phyloP scores from a whole-genome alignment of 2,329 filamentous ascomycete species.

The Cytospora leucostoma region DNA sequence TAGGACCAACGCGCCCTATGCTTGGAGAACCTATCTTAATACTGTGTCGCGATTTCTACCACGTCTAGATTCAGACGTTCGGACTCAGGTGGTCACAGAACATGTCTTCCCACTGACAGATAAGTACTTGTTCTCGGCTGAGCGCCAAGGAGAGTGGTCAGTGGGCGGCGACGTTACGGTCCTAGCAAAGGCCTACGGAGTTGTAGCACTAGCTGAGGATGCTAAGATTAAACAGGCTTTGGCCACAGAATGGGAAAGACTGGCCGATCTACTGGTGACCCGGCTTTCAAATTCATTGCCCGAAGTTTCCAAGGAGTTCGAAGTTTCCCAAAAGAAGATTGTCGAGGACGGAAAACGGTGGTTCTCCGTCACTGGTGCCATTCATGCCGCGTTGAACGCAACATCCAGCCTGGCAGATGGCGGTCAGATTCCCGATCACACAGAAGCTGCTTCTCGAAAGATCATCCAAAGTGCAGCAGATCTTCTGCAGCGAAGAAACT shows the following conservation, averaged over 20 bases:
- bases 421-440: constrained; percentile 34
- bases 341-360: constrained; percentile 68
- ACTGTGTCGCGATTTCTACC: constrained; percentile 57
- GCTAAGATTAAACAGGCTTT: constrained; percentile 51
- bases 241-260: constrained; percentile 59
- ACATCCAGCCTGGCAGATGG: constrained; percentile 24
- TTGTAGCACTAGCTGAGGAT: constrained; percentile 45
- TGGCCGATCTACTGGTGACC: constrained; percentile 64
- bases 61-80: constrained; percentile 47
- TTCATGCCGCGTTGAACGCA: constrained; percentile 38
- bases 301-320: constrained; percentile 77
- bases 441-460: constrained; percentile 36
- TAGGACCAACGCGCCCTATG: constrained; percentile 64
- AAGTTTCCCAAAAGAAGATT: constrained; percentile 69
- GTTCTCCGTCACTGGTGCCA: constrained; percentile 57
- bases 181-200: constrained; percentile 50
- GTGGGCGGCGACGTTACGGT: constrained; percentile 40
- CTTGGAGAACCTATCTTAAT: constrained; percentile 76
- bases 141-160: constrained; percentile 41
- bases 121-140: constrained; percentile 52
- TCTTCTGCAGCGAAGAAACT: constrained; percentile 51
- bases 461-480: constrained; percentile 41
- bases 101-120: constrained; percentile 57
- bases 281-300: constrained; percentile 75
- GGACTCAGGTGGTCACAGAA: constrained; percentile 47